Base-by-base conservation (phyloP, 805 yeast genomes). In the Kodamaea leandrae region DNA sequence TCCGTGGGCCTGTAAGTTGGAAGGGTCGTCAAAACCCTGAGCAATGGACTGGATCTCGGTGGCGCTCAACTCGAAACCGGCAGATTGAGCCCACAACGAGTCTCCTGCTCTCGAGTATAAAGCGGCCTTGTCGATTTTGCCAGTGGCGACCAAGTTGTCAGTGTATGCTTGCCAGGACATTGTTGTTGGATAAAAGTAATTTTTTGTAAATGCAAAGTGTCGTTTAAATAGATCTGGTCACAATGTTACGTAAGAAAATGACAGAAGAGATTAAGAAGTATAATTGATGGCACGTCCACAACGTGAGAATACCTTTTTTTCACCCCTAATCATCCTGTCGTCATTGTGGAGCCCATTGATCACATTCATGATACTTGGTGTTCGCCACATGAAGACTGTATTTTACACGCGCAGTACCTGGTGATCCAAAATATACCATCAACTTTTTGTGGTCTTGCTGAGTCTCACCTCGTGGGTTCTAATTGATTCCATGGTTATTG, bases 51-150 rank as follows among this genome's bases (percentile, higher is more conserved):
- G 53, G 51, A 90, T 80, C 68, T 93, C 99, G 32, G 74, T 70
- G 8, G 81, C 77, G 33, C 77, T 74, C 52, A 90, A 76, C 55
- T 61, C 63, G 49, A 87, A 78, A 29, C 78, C 78, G 46, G 84
- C 76, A 13, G 93, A 74, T 52, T 82, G 78, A 16, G 98, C 98
- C 99, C 99, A 93, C 39, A 81, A 77, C 15, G 96, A 77, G 63
- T 90, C 96, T 34, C 99, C 99, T 10, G 95, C 96, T 52, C 86
- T 83, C 7, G 97, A 90, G 67, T 86, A 90, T 52, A 93, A 80
- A 30, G 95, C 93, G 24, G 98, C 96, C 63, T 81, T 81, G 70
- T 91, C 97, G 51, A 93, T 74, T 64, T 86, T 87, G 48, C 88
- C 87, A 38, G 97, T 85, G 42, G 83, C 86, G 51, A 85, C 70